Evolutionary conservation across 257 asterid genomes (phyloP), one percentile per base, ranked within the genome.

Genomic region (Craterostigma plantagineum): DNA sequence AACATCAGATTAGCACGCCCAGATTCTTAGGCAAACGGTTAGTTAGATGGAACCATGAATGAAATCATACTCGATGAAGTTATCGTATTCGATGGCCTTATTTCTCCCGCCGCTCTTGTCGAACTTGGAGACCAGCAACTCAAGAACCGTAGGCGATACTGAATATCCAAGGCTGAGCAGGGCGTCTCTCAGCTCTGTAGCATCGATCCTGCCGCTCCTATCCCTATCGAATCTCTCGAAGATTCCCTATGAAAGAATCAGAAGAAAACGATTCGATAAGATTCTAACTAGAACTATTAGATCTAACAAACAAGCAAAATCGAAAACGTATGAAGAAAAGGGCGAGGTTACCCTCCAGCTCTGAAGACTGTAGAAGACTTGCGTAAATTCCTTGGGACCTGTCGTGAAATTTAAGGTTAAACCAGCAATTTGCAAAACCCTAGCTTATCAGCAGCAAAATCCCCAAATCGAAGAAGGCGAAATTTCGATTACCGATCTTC

Each of bases 171-270:
- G 72, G 70, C 84, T 77, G 46, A 71, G 83, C 35, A 87, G 78
- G 12, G 95, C 93, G 4, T 87, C 98, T 53, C 86, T 74, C 52
- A 87, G 48, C 63, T 87, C 98, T 15, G 62, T 35, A 0, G 76
- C 1, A 66, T 87, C 98, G 45, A 87, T 87, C 64, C 62, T 83
- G 62, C 91, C 91, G 62, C 95, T 87, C 51, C 81, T 65, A 57
- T 87, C 98, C 64, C 79, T 70, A 51, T 87, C 93, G 34, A 76
- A 83, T 62, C 91, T 82, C 77, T 87, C 95, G 51, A 87, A 87
- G 33, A 61, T 76, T 18, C 57, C 56, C 98, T 87, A 49, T 23
- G 30, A 23, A 23, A 23, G 2, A n/a, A n/a, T n/a, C n/a, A n/a
- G n/a, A 2, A 6, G 6, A 6, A 23, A 23, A 23, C 30, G 30